A percentile compares a stretch with the other conserved stretches of the same genome.
phyloP scores from a whole-genome alignment of 306 rosid species.

The Lotus japonicus region DNA sequence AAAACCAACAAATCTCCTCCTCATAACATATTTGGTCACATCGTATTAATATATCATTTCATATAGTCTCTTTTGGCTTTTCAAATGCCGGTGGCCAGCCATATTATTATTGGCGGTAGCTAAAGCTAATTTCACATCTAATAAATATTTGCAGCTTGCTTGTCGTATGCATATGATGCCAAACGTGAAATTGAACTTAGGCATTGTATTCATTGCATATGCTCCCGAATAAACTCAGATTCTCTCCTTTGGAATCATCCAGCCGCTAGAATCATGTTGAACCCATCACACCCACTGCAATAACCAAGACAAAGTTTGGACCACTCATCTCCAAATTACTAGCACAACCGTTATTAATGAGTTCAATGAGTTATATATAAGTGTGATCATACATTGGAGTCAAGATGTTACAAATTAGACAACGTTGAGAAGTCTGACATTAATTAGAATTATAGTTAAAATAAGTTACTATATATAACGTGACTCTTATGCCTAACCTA shows the following conservation, averaged over 20 bases:
- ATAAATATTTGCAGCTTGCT: not conserved
- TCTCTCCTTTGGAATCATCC: not conserved
- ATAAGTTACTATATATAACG: no score
- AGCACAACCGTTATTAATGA: not conserved
- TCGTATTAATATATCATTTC: no score
- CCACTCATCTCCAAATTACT: not conserved
- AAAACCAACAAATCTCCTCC: no score
- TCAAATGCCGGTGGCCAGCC: not conserved
- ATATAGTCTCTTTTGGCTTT: not conserved
- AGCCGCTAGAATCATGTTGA: not conserved
- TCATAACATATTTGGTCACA: no score
- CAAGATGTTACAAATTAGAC: no score
- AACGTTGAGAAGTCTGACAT: no score
- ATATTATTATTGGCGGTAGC: not conserved
- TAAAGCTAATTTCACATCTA: not conserved
- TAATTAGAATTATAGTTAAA: no score
- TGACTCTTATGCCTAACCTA: no score
- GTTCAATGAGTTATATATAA: not conserved
- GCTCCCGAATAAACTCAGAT: conserved; percentile 24
- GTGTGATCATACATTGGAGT: not conserved
- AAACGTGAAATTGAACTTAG: not conserved
- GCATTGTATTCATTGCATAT: conserved; percentile 1
- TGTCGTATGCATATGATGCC: not conserved
- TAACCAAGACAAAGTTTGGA: not conserved
- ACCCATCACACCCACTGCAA: not conserved